These are phyloP conservation scores for Solanum infundibuliforme DNA, from an alignment of 257 asterid species.

Conservation along the genomic window DNA sequence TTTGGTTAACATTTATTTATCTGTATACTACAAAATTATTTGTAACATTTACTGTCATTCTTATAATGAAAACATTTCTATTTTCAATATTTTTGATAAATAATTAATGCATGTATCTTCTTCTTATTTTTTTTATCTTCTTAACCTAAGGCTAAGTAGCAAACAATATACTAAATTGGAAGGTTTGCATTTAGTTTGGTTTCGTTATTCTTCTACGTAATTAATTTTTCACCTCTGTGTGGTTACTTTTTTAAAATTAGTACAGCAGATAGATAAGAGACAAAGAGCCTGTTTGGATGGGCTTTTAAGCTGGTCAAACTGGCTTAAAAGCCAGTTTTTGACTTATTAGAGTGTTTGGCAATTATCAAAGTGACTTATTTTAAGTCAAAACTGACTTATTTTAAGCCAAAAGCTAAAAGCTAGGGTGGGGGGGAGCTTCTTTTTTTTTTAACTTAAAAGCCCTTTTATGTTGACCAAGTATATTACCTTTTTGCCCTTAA, in stretches of 20 bases:
- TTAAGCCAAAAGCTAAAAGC: too few relatives aligned
- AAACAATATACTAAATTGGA: neutral
- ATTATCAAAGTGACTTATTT: too few relatives aligned
- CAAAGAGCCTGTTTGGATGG: too few relatives aligned
- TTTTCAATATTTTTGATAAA: neutral
- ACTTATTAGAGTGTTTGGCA: too few relatives aligned
- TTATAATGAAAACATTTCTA: neutral
- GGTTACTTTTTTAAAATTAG: neutral
- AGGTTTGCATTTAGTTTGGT: neutral
- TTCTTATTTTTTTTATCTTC: neutral
- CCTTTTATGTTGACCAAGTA: too few relatives aligned
- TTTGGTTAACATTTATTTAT: neutral
- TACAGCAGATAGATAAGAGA: neutral
- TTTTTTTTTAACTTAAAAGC: too few relatives aligned
- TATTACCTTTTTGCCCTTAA: too few relatives aligned
- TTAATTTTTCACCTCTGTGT: neutral
- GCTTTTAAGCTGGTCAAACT: too few relatives aligned
- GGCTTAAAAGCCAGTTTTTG: too few relatives aligned
- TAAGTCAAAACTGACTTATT: too few relatives aligned
- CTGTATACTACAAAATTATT: neutral
- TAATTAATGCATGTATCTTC: neutral
- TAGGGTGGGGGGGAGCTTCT: too few relatives aligned
- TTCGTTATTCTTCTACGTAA: neutral
- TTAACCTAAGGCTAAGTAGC: neutral
- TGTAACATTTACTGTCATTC: neutral